Evolutionary conservation across 257 asterid genomes (phyloP).

Genomic region (Solanum bulbocastanum): DNA sequence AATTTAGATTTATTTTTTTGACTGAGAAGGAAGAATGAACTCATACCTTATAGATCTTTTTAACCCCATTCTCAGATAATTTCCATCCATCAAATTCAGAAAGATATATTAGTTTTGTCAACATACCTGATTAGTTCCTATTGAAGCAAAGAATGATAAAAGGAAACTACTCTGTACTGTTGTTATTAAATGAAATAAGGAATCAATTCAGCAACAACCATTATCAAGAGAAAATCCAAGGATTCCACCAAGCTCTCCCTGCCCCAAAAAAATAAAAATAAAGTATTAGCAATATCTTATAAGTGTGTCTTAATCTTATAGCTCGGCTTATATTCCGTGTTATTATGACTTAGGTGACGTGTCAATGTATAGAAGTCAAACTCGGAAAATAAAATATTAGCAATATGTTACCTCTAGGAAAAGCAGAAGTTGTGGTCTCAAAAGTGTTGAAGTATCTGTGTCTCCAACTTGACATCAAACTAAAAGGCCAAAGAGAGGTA

Average conservation of each 20-base stretch:
- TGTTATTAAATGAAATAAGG: neutral
- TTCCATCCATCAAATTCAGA: neutral
- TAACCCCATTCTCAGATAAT: neutral
- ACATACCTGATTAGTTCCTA: neutral
- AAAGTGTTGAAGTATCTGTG: constrained; percentile 26
- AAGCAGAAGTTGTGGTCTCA: constrained; percentile 19
- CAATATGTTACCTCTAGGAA: constrained; percentile 29
- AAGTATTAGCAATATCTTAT: neutral
- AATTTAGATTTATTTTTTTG: neutral
- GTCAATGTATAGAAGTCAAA: neutral
- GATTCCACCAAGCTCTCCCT: neutral
- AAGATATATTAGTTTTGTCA: neutral
- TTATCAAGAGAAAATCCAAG: neutral
- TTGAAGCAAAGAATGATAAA: neutral
- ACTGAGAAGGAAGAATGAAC: neutral
- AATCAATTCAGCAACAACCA: neutral
- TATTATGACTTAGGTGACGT: neutral
- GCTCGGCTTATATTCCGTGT: neutral
- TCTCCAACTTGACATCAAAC: constrained; percentile 37
- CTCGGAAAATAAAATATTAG: neutral
- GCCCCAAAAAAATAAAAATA: neutral
- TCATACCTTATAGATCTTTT: neutral
- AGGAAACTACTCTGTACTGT: neutral
- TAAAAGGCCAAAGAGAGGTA: constrained; percentile 53
- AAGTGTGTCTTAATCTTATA: neutral